Evolutionary conservation across 1,139 yeast species (phyloP), one percentile per base, ranked within the genome.

Genomic region (Pneumocystis oryctolagi): DNA sequence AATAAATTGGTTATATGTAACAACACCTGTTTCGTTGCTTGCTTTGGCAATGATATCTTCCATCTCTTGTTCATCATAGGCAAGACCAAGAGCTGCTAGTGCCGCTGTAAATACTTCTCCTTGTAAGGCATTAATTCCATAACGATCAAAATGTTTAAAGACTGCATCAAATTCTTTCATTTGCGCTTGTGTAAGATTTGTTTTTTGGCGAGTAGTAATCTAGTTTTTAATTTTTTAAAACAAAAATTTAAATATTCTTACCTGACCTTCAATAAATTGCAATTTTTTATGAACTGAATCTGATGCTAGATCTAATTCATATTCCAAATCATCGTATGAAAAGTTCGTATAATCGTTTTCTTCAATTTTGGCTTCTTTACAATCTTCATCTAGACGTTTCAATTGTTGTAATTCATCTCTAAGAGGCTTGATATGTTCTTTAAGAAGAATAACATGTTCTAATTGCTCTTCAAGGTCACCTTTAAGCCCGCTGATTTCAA

Each of bases 91-190:
- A 58, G 76, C 70, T 0, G 78, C 77, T 59, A 76, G 67, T 1
- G 79, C 79, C 0, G 76, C 78, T 0, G 73, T 70, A 64, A 76
- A 76, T 67, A 76, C 79, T 8, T 69, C 65, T 62, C 73, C 74
- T 20, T 70, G 68, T 32, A 76, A 69, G 18, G 70, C 65, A 64
- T 75, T 75, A 60, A 71, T 68, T 40, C 73, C 73, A 20, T 71
- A 68, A 67, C 73, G 74, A 67, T 76, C 79, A 65, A 76, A 76
- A 65, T 71, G 76, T 56, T 78, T 67, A 65, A 76, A 76, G n/a
- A 73, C 76, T 5, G 76, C 71, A 65, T 76, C 78, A 66, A 76
- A 76, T 67, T 76, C 79, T 63, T 76, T 78, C 40, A 76, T 69
- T 63, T 76, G 78, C 28, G 73, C 71, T 0, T 77, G 77, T n/a